Conservation (phyloP, 2,329 filamentous ascomycete genomes). For the Dryadomyces quercus-mongolicae region DNA sequence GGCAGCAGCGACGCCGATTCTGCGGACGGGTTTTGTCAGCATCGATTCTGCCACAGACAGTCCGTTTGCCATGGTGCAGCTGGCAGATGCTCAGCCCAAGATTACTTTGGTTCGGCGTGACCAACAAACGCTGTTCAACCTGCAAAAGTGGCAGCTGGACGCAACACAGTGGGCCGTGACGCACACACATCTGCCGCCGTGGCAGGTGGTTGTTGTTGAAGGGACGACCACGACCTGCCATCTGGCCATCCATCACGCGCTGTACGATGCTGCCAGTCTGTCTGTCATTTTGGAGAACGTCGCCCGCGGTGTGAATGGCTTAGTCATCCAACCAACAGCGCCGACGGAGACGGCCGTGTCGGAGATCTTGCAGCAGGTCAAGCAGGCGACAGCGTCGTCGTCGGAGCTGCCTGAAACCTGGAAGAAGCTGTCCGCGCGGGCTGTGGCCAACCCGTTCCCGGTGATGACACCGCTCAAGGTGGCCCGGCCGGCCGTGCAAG, state of each 20-base stretch:
- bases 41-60: slow-evolving; percentile 33
- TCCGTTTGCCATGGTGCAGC: slow-evolving; percentile 66
- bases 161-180: slow-evolving; percentile 22
- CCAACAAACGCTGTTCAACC: slow-evolving; percentile 14
- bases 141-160: slow-evolving; percentile 25
- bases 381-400: no score
- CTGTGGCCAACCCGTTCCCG: slow-evolving; percentile 61
- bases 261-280: slow-evolving; percentile 76
- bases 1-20: slow-evolving; percentile 49
- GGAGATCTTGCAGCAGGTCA: slow-evolving; percentile 28
- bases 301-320: slow-evolving; percentile 22
- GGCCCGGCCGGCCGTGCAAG: slow-evolving; percentile 18
- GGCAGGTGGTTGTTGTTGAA: slow-evolving; percentile 45
- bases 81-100: neutral
- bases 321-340: neutral
- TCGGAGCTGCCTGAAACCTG: slow-evolving; percentile 44
- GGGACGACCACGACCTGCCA: slow-evolving; percentile 16
- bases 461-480: slow-evolving; percentile 51
- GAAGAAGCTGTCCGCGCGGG: slow-evolving; percentile 38
- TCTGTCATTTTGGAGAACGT: slow-evolving; percentile 52
- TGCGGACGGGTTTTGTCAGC: slow-evolving; percentile 62
- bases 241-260: slow-evolving; percentile 58
- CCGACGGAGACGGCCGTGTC: slow-evolving; percentile 22
- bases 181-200: slow-evolving; percentile 44
- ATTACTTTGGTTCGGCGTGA: neutral